Base-by-base conservation (phyloP, 352 stramenopile species). In the Saprolegnia diclina region DNA sequence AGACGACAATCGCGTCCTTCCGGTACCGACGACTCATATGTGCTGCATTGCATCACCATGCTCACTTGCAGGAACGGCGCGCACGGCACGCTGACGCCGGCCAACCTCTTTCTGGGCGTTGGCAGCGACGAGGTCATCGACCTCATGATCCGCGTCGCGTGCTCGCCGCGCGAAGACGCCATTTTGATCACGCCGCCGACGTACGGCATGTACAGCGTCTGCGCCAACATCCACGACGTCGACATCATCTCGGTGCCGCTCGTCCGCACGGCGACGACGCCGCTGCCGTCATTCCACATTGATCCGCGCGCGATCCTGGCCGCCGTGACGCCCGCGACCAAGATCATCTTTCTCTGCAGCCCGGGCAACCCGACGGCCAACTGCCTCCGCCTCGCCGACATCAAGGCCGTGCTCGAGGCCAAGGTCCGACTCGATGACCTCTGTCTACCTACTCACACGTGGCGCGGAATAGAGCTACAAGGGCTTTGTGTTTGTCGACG, bases 201-300 rank as follows among this genome's bases (percentile, higher is more conserved):
- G 0, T 99, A 99, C 77, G 96, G 96, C 61, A 99, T 99, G 97
- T 99, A 99, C 81, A 97, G 97, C 69, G 97, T 99, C 45, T 99
- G 94, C 73, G 96, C 96, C 59, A 98, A 98, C 76, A 97, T 99
- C 55, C 98, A 99, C 79, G 96, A 99, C 76, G 95, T 99, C 26
- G 74, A 79, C 38, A 97, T 99, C 72, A 83, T 98, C 52, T 85
- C 74, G 0, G 92, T 96, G 72, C 94, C 96, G 9, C 87, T 99
- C 19, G 90, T 69, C 3, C 22, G 24, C 32, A 22, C 45, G 7
- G 22, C 32, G 9, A 22, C 18, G 22, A 67, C 19, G 6, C 53
- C 82, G 76, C 63, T 93, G 21, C 81, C 86, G 1, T 75, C 82
- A 14, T 94, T 95, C 69, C 88, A 95, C 72, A 92, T 95, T 65